Evolutionary conservation across 495 filamentous ascomycete species (phyloP), one percentile per base, ranked within the genome.

Genomic region (Monascus purpureus): DNA sequence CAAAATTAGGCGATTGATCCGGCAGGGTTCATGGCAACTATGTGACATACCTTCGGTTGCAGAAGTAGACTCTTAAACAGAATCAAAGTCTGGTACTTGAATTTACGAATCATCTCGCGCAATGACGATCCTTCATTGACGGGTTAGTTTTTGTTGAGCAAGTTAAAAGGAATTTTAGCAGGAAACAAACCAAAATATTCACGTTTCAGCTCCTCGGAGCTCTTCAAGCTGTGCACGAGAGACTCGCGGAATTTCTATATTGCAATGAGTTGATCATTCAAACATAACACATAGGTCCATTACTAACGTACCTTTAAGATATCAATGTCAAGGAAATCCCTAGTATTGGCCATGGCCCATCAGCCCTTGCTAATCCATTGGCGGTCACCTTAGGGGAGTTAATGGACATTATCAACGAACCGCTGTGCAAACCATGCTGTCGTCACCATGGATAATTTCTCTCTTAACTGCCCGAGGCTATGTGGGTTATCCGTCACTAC

Each of bases 341-440:
- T 81, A 40, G 35, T 24, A 30, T 26, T 26, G 13, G n/a, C n/a
- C n/a, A n/a, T n/a, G n/a, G n/a, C n/a, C n/a, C n/a, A n/a, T n/a
- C n/a, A n/a, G n/a, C n/a, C n/a, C n/a, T n/a, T n/a, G n/a, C n/a
- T n/a, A n/a, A n/a, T n/a, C n/a, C n/a, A n/a, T n/a, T n/a, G n/a
- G n/a, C n/a, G n/a, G n/a, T n/a, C n/a, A n/a, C n/a, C n/a, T n/a
- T n/a, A n/a, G n/a, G n/a, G n/a, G n/a, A n/a, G n/a, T n/a, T n/a
- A n/a, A n/a, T n/a, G n/a, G n/a, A n/a, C 20, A 5, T 22, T 22
- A 22, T 22, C 20, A 37, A 75, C 79, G 46, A 84, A 88, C 72
- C 75, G 79, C 66, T 97, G 90, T 29, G 77, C 79, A 62, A 97
- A 97, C 90, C 90, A 97, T 24, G 92, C 92, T 44, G 71, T 76